Evolutionary conservation across 1,139 yeast genomes (phyloP), one percentile per base, ranked within the genome.

Genomic region (Debaryomyces fabryi): DNA sequence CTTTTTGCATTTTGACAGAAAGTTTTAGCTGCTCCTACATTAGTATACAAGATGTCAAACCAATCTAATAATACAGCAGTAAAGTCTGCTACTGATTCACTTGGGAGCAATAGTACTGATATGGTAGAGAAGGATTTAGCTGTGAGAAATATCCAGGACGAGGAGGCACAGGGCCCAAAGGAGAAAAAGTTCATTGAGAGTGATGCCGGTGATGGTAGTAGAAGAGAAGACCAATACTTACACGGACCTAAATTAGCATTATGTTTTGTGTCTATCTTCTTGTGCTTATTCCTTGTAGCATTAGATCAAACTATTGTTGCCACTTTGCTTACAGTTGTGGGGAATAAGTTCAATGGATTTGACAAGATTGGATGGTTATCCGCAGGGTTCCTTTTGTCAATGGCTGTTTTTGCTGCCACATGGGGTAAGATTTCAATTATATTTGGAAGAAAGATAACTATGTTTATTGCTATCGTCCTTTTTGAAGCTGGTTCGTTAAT

Each of bases 161-260:
- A 27, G 18, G 47, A 44, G 20, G 32, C 33, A n/a, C 47, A 44
- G 18, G 23, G 23, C 15, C 24, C 25, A 20, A 24, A 30, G 13
- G 39, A 42, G 16, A 29, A 18, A 24, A 35, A 32, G 13, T 69
- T 67, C 42, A 55, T 61, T 20, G 76, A 71, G 52, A 55, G 68
- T 32, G 76, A 71, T 52, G 77, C 78, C 20, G 78, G 78, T 34
- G 78, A 73, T 53, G 78, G 78, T 18, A 71, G 76, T 9, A 59
- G 54, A 45, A 62, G 73, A 54, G 72, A 71, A 53, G 76, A 73
- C 33, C 74, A 71, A 45, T 69, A 69, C 47, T 57, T 74, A 32
- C 62, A 60, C 5, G 78, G 78, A 0, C 4, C 50, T 9, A 58
- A 59, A 29, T 58, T 74, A 36, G 40, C 49, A 4, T 38, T 65